Evolutionary conservation across 2,329 filamentous ascomycete genomes (phyloP), one percentile per base, ranked within the genome.

Genomic region (Fusarium sp.): DNA sequence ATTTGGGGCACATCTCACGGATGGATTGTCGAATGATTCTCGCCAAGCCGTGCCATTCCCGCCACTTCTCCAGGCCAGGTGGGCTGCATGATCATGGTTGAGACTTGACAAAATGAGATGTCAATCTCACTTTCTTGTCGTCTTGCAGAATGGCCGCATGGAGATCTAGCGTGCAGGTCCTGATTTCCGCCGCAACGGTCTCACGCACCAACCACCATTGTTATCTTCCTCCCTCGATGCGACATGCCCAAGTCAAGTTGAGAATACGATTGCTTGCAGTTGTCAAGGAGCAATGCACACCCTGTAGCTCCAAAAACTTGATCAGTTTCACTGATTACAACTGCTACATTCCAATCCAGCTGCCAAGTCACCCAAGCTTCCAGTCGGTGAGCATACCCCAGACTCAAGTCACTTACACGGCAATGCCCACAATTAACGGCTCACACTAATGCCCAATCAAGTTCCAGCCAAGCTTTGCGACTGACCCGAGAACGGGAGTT

Each of bases 81-180:
- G 41, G 50, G 59, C 41, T 48, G 39, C 43, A 35, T 68, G 68
- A 72, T 61, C 68, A 52, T 37, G 48, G 72, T 58, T 68, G 64
- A 50, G 34, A 69, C 64, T 71, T 45, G 39, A 54, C 35, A 48
- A 34, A 20, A 58, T 37, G 25, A 60, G 52, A 41, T 54, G 30
- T 41, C 60, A 62, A 32, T 63, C 41, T 60, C 35, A 54, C 64
- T 18, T 56, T 48, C 14, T 35, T 73, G 56, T 25, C 65, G 25
- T 43, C 43, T 71, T 52, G 61, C 73, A 73, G 58, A 48, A 48
- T 71, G 71, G 66, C 67, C 71, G 71, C 71, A 71, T 73, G 35
- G 64, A 62, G 71, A 73, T 73, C 71, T 64, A 41, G 67, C 45
- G 45, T 74, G 71, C 71, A 74, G 71, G 54, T 56, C 34, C 63